Evolutionary conservation across 2,329 filamentous ascomycete genomes (phyloP).

Genomic region (Chaetomiaceae sp.): DNA sequence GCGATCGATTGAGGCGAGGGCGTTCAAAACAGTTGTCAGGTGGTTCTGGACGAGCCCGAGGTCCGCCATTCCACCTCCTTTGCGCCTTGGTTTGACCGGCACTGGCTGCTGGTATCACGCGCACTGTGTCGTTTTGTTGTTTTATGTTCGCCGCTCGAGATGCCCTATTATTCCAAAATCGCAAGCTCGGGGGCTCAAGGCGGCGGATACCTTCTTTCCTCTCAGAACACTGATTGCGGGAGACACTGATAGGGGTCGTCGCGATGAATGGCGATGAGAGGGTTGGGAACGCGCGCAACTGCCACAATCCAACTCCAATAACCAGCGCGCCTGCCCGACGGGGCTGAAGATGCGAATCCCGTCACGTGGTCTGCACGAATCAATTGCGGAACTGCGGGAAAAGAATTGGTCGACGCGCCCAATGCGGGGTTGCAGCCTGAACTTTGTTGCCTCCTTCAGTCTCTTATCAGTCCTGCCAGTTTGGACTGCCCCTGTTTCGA

Average conservation of each 20-base stretch:
- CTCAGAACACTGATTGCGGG: no score
- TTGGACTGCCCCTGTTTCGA: not conserved
- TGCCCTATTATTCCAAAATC: no score
- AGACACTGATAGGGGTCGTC: not conserved
- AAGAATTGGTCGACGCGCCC: slow-evolving; percentile 13
- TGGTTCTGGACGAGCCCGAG: slow-evolving; percentile 20
- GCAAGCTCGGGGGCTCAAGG: no score
- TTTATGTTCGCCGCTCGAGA: no score
- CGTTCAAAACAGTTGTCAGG: slow-evolving; percentile 26
- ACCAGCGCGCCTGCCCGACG: slow-evolving; percentile 5
- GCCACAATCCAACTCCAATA: not conserved
- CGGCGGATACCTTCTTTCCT: no score
- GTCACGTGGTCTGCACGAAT: slow-evolving; percentile 30
- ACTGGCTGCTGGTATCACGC: not conserved
- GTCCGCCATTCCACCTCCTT: slow-evolving; percentile 20
- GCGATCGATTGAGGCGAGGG: slow-evolving; percentile 31
- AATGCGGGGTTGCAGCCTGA: slow-evolving; percentile 18
- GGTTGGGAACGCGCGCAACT: not conserved
- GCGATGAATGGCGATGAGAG: not conserved
- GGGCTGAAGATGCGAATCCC: slow-evolving; percentile 15
- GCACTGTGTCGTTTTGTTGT: not conserved
- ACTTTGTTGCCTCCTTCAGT: not conserved
- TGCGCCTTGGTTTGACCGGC: not conserved
- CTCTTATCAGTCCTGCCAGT: no score
- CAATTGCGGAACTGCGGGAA: slow-evolving; percentile 21